Conservation (phyloP, 176 grass and related monocot genomes). For the Ensete glaucum region DNA sequence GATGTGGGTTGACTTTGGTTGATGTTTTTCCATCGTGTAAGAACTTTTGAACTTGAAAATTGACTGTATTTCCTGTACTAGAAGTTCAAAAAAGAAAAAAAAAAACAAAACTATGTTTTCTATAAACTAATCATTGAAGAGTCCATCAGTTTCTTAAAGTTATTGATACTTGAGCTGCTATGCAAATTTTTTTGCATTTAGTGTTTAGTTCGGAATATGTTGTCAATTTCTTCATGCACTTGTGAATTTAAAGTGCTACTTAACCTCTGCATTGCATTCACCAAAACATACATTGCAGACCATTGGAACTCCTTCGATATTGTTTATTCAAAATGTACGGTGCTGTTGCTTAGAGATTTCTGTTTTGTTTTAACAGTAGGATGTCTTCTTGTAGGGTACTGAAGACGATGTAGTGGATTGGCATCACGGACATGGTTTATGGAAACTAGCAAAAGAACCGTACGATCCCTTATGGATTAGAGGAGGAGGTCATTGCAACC, state of each 20-base stretch:
- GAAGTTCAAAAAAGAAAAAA: too few species aligned
- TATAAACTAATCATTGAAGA: neutral
- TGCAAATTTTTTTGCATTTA: neutral
- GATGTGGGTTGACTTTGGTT: neutral
- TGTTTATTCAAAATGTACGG: too few species aligned
- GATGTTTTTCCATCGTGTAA: neutral
- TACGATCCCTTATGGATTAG: slow-evolving; percentile 98
- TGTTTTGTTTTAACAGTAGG: neutral
- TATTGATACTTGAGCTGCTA: too few species aligned
- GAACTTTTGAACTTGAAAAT: neutral
- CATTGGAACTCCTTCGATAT: too few species aligned
- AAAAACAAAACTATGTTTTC: neutral
- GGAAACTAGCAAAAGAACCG: slow-evolving; percentile 80
- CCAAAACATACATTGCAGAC: too few species aligned
- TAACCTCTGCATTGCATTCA: too few species aligned
- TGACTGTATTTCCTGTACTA: neutral
- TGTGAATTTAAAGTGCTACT: neutral
- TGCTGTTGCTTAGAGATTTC: too few species aligned
- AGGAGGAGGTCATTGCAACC: slow-evolving; percentile 97
- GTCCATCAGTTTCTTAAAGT: neutral
- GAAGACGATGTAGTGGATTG: slow-evolving; percentile 96
- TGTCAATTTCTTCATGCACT: neutral
- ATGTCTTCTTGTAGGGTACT: slow-evolving; percentile 46
- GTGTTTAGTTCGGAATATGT: neutral
- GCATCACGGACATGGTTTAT: slow-evolving; percentile 79